Base-by-base conservation (phyloP, 257 asterid species). In the Gentiana dahurica region DNA sequence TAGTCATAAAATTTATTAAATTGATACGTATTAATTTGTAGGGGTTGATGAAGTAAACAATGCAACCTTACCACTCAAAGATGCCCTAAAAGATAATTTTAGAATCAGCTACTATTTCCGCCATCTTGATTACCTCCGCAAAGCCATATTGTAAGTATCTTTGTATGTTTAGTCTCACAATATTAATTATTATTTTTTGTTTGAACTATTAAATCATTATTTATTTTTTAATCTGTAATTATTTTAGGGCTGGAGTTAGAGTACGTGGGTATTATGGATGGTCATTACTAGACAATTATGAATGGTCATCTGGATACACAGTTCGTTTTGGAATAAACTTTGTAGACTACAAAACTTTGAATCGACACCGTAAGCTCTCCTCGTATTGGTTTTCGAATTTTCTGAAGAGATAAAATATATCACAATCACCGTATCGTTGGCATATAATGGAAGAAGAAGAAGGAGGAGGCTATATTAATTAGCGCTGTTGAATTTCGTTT, bases 281-380 rank as follows among this genome's bases (percentile, higher is more conserved):
- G 78, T 57, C 78, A 12, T 33, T 68, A 33, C 11, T 65, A 55
- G 74, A 73, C 57, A 68, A 68, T 51, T 73, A 60, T 49, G 75
- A 64, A 46, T 65, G 74, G 70, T 37, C 43, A 8, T 44, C 34
- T 7, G 77, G 74, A 34, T 68, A 67, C 48, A 60, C 62, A 8
- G 56, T 64, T 52, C 67, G 74, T 32, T 72, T 72, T 36, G 74
- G 78, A 3, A 24, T 68, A 1, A 24, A 24, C 54, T 64, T 44
- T 54, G 69, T 68, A 36, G 79, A 73, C 58, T 73, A 12, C 49
- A 54, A 36, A 1, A 48, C 65, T 39, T 53, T 61, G 36, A 69
- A 49, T 56, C 61, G 75, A 57, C 65, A 61, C 59, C 69, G 75
- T 0, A 68, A 73, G 15, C 71, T 54, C 7, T 68, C 78, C 3